Conservation (phyloP, 1,284 basidiomycete species). For the Phenoliferia sp. region DNA sequence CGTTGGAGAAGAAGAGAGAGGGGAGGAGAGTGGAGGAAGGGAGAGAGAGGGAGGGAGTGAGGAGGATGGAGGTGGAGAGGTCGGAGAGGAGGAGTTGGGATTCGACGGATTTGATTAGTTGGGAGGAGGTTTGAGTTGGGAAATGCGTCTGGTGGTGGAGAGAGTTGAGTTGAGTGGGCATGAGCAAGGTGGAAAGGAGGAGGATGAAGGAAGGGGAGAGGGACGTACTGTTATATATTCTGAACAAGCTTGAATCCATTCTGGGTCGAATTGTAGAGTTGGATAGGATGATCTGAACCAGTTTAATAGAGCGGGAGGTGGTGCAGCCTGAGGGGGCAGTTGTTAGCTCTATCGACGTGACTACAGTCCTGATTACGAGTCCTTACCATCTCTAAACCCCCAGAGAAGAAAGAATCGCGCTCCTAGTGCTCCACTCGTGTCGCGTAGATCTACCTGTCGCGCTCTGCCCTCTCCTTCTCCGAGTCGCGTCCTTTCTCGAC, state of each 20-base stretch:
- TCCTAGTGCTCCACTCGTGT: no score
- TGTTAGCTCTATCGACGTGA: no score
- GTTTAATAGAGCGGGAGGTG: not conserved
- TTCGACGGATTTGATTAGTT: conserved; percentile 33
- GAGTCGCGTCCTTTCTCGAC: no score
- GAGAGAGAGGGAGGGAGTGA: not conserved
- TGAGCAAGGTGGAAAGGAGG: not conserved
- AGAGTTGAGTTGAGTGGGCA: not conserved
- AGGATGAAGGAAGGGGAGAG: not conserved
- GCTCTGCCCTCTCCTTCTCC: no score
- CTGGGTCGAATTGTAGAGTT: conserved; percentile 28
- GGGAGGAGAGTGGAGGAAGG: not conserved
- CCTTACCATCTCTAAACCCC: no score
- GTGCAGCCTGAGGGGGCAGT: not conserved
- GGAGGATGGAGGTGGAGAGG: conserved; percentile 26
- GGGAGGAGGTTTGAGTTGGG: conserved; percentile 3
- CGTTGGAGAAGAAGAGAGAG: no score
- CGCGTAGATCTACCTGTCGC: no score
- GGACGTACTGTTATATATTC: conserved; percentile 29
- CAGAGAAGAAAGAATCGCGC: no score
- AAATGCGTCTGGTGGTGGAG: not conserved
- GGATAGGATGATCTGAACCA: conserved; percentile 31
- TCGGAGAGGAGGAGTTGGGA: conserved; percentile 33
- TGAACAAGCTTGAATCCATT: conserved; percentile 30
- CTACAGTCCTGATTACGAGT: no score